Conservation (phyloP, 108 stramenopile species). For the Fragilariopsis cylindrus region DNA sequence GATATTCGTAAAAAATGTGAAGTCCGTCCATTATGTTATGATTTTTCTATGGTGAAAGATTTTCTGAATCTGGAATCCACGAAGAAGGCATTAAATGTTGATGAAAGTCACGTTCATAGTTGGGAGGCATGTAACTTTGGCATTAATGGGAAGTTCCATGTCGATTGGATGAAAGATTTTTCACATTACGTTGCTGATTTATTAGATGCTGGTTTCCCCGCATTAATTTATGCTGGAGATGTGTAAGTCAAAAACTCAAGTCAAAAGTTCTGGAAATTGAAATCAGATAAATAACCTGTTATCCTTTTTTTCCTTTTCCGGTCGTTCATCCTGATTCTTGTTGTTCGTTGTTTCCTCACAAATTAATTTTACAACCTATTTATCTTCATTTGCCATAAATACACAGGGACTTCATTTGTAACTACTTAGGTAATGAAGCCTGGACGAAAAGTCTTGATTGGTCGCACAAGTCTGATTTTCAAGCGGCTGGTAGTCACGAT, state of each 20-base stretch:
- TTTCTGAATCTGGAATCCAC: constrained; percentile 82
- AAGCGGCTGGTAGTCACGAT: constrained; percentile 72
- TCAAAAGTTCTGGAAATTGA: no score
- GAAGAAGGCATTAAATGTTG: constrained; percentile 78
- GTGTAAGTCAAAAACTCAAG: constrained; percentile 13
- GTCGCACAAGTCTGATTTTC: constrained; percentile 82
- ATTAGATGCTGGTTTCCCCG: constrained; percentile 77
- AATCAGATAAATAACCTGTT: no score
- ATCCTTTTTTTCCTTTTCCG: no score
- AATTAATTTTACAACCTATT: no score
- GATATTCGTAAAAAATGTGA: constrained; percentile 90
- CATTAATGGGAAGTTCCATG: constrained; percentile 85
- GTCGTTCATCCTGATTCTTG: no score
- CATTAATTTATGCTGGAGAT: constrained; percentile 96
- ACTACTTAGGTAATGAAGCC: constrained; percentile 94
- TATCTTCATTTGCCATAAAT: no score
- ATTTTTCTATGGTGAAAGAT: constrained; percentile 82
- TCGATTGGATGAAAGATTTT: constrained; percentile 94
- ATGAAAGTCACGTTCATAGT: constrained; percentile 51
- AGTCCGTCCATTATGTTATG: constrained; percentile 89
- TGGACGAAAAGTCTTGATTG: constrained; percentile 92
- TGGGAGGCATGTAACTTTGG: constrained; percentile 86
- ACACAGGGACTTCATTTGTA: constrained; percentile 91
- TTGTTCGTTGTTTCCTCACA: no score
- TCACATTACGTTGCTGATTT: constrained; percentile 77